Conservation (phyloP, 345 rosid genomes). For the Nephelium lappaceum region DNA sequence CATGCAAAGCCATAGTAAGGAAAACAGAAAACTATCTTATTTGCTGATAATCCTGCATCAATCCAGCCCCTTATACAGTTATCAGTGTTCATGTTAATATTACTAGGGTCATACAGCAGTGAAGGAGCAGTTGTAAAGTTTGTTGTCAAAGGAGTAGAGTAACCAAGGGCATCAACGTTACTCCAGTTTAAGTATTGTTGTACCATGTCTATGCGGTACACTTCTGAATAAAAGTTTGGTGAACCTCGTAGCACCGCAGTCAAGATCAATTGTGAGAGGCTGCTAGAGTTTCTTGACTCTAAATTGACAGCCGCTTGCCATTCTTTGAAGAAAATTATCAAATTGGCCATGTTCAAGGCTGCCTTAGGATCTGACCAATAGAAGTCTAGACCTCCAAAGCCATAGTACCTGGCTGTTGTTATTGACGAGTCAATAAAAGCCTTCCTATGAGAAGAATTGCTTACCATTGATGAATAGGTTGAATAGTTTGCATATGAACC, state of each 20-base stretch:
- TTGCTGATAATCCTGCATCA: slow-evolving; percentile 16
- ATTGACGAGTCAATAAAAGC: background rate
- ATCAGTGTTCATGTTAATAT: background rate
- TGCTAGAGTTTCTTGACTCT: slow-evolving; percentile 13
- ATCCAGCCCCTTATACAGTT: slow-evolving; percentile 9
- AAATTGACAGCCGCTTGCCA: background rate
- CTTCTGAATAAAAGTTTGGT: background rate
- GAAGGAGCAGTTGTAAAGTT: slow-evolving; percentile 25
- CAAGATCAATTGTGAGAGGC: slow-evolving; percentile 10
- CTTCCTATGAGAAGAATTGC: background rate
- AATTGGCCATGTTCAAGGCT: too few species aligned
- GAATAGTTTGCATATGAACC: background rate
- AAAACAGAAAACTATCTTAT: slow-evolving; percentile 28
- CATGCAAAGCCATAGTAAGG: slow-evolving; percentile 15
- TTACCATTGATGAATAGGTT: background rate
- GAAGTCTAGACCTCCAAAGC: background rate
- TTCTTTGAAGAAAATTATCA: background rate
- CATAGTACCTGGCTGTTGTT: background rate
- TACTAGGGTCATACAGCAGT: slow-evolving; percentile 23
- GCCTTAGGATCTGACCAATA: background rate
- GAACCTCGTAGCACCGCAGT: background rate
- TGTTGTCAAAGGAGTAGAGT: slow-evolving; percentile 20
- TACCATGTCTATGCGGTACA: slow-evolving; percentile 27
- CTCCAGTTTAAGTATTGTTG: slow-evolving; percentile 26
- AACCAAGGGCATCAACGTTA: slow-evolving; percentile 16